Base-by-base conservation (phyloP, 257 asterid species). In the Solanum gracilifrons region DNA sequence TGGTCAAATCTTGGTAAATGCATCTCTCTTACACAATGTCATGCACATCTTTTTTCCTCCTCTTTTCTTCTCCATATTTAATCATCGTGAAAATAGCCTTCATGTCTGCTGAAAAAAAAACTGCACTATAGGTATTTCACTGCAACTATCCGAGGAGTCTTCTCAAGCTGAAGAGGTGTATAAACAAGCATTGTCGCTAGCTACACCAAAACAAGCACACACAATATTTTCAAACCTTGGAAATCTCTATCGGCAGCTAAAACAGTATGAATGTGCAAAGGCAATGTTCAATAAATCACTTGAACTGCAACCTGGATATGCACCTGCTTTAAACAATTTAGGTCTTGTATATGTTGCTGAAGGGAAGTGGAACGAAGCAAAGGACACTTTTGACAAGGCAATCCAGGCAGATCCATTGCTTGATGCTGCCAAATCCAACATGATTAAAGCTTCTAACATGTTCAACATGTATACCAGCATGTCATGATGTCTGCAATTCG, bases 341-440 rank as follows among this genome's bases (percentile, higher is more conserved):
- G 99, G 99, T 84, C 99, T 97, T 7, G 98, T 96, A 48, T 96
- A 93, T 87, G 96, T 97, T 76, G 98, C 97, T 12, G 99, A 97
- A 95, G 95, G 93, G 85, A 93, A 88, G 73, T 94, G 94, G 89
- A 98, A 93, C 85, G 94, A 97, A 90, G 99, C 98, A 41, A 91
- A 90, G 87, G 94, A 92, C 90, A 96, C 97, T 93, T 97, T 97
- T 90, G 90, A 91, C 90, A 96, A 94, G 93, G 98, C 99, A n/a
- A 88, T 90, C 74, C 93, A 92, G 88, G 91, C 93, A 10, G 99
- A 97, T 90, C 99, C 97, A 4, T 87, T 97, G 85, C 41, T 97
- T 90, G 99, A 97, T 92, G 96, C 98, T 83, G 99, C 99, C 21
- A 96, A 94, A 88, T 97, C 99, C 46, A 97, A 97, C 91, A 85